These are phyloP conservation scores for Ichthyophonus hoferi DNA, from an alignment of 208 protist genomes.

Conservation along the genomic window DNA sequence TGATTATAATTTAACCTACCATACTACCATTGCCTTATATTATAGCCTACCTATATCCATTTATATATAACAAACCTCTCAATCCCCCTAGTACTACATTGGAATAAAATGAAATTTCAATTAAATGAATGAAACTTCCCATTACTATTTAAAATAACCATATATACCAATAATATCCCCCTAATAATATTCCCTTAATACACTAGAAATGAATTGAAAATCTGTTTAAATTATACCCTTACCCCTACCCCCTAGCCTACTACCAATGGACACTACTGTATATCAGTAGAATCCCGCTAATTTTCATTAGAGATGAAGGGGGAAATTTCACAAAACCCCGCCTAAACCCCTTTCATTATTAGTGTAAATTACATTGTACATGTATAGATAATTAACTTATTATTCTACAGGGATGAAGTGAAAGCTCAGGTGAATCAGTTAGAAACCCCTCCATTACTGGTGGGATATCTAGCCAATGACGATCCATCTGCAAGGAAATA, in stretches of 20 bases:
- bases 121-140: neutral
- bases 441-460: conserved; percentile 32
- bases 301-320: neutral
- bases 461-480: conserved; percentile 62
- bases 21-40: no score
- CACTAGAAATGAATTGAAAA: neutral
- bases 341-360: neutral
- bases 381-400: neutral
- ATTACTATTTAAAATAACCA: neutral
- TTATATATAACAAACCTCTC: no score
- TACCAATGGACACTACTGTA: neutral
- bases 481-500: conserved; percentile 61
- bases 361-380: neutral
- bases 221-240: no score
- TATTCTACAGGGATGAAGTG: neutral
- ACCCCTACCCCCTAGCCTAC: no score
- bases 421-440: neutral
- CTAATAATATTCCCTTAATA: neutral
- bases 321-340: neutral
- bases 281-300: neutral
- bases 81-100: neutral
- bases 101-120: neutral
- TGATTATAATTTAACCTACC: no score
- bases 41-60: no score
- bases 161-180: neutral